A percentile compares a stretch with the other conserved stretches of the same genome.
Conservation (phyloP, 257 asterid genomes). For the Eustoma russellianum region DNA sequence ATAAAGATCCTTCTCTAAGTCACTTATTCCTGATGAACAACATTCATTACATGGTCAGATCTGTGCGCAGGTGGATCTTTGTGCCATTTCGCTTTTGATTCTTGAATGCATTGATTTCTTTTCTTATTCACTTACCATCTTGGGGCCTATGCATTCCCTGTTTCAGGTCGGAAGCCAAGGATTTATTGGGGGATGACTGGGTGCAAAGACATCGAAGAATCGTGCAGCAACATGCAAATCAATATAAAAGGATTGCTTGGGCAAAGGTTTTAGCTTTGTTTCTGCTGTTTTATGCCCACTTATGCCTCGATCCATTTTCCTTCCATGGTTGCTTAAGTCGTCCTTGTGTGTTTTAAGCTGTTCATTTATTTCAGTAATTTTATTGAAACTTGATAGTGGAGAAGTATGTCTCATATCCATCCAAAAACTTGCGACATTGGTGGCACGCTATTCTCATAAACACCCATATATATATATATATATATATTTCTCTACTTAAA, state of each 20-base stretch:
- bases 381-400: too few relatives aligned
- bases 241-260: constrained; percentile 94
- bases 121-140: constrained; percentile 3
- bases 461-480: too few relatives aligned
- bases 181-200: constrained; percentile 97
- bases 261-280: constrained; percentile 43
- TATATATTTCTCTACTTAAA: too few relatives aligned
- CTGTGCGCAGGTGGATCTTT: constrained; percentile 74
- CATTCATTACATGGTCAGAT: constrained; percentile 99
- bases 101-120: constrained; percentile 5
- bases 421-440: too few relatives aligned
- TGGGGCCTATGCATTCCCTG: constrained; percentile 13
- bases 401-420: too few relatives aligned
- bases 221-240: constrained; percentile 97
- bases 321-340: neutral
- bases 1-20: constrained; percentile 74
- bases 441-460: too few relatives aligned
- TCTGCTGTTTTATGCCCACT: too few relatives aligned
- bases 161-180: constrained; percentile 96
- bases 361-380: too few relatives aligned
- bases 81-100: neutral
- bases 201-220: constrained; percentile 95
- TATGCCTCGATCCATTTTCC: neutral
- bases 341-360: too few relatives aligned
- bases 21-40: constrained; percentile 94